Base-by-base conservation (phyloP, 768 basidiomycete genomes). In the Tulasnella sp. region DNA sequence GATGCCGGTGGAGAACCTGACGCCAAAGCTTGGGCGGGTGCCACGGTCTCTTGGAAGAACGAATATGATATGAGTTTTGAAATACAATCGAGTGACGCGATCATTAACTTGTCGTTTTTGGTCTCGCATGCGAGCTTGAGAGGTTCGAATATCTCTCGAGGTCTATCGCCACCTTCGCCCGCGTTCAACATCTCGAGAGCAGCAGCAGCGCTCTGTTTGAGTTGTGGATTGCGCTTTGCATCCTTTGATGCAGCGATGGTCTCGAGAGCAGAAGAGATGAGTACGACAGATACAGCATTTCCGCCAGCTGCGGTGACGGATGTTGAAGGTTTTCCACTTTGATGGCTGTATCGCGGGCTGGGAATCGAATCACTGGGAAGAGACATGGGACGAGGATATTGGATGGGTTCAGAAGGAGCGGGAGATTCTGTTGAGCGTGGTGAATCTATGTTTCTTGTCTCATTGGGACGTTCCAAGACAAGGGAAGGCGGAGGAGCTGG, bases 11-110 rank as follows among this genome's bases (percentile, higher is more conserved):
- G 86, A 2, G 89, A 88, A 31, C 25, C 49, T 6, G 49, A 9
- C 3, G 77, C 72, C 44, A 82, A 63, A 4, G 63, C 67, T 32
- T 58, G 66, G 50, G 44, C 64, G 28, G 65, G 53, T 7, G 70
- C 64, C 31, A 70, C 67, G 28, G 74, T 65, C 58, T 95, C 92
- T 37, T 78, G 76, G 61, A 98, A 96, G 75, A 98, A 98, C 22
- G 89, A 91, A 65, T 98, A 89, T 5, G 91, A 92, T 56, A 98
- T 87, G 58, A 99, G 77, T 66, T 99, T 99, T 49, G 90, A 88
- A 54, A 96, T 90, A 61, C 95, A 92, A 66, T 99, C 95, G 64
- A 99, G 70, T 59, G 92, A 93, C 15, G 91, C 87, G 62, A 95
- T 88, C 82, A 91, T 87, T 29, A 98, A 75, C 58, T 89, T 89